A percentile compares a stretch with the other conserved stretches of the same genome.
These are phyloP conservation scores for Candida adriatica DNA, from an alignment of 805 yeast genomes.

Conservation along the genomic window DNA sequence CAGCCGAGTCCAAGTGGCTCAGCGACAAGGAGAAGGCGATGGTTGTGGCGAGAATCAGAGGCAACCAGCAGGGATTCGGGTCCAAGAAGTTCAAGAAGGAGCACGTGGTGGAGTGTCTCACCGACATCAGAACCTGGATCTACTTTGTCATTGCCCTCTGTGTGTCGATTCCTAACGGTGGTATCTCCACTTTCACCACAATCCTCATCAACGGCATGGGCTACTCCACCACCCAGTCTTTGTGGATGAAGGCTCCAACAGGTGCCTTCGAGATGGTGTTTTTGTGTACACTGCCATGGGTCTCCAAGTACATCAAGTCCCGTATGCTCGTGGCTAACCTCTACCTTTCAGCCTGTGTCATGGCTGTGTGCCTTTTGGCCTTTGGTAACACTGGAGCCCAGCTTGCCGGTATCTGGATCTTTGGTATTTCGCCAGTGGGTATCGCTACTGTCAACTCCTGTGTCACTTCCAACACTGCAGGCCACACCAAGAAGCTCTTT, in stretches of 20 bases:
- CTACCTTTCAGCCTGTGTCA: conserved; percentile 3
- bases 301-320: conserved; percentile 1
- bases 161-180: conserved; percentile 37
- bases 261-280: conserved; percentile 36
- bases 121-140: conserved; percentile 36
- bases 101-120: conserved; percentile 22
- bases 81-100: conserved; percentile 30
- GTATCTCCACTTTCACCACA: conserved; percentile 35
- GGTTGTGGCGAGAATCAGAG: conserved; percentile 37
- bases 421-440: conserved; percentile 22
- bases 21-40: conserved; percentile 33
- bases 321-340: conserved; percentile 6
- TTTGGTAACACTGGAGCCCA: conserved; percentile 26
- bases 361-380: conserved; percentile 7
- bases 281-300: conserved; percentile 8
- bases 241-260: conserved; percentile 21
- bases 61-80: conserved; percentile 39
- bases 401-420: conserved; percentile 26
- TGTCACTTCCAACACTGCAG: conserved; percentile 20
- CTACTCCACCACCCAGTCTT: conserved; percentile 28
- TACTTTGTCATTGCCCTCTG: conserved; percentile 27
- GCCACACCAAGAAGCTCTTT: conserved; percentile 10
- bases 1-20: conserved; percentile 33
- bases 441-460: conserved; percentile 11
- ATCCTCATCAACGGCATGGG: conserved; percentile 35